A percentile compares a stretch with the other conserved stretches of the same genome.
Conservation (phyloP, 78 protist species). For the Blattamonas nauphoetae region DNA sequence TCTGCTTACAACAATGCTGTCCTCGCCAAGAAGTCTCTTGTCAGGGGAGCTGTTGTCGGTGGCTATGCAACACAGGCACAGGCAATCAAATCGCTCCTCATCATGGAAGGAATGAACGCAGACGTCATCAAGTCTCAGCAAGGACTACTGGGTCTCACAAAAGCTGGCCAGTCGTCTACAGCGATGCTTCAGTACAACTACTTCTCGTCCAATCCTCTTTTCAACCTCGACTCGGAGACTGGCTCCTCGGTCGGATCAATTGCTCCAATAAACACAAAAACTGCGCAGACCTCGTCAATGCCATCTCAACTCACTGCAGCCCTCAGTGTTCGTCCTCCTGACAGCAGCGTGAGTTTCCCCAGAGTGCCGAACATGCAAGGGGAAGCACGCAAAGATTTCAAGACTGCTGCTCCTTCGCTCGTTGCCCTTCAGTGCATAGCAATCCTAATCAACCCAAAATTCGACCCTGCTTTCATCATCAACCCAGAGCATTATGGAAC, state of each 20-base stretch:
- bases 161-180: background rate
- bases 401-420: background rate
- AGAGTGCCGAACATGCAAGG: background rate
- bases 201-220: background rate
- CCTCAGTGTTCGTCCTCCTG: background rate
- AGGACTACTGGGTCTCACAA: too few relatives aligned
- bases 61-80: too few relatives aligned
- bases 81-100: too few relatives aligned
- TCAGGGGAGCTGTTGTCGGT: too few relatives aligned
- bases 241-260: background rate
- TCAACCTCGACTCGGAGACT: background rate
- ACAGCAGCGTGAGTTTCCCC: background rate
- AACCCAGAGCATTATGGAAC: background rate
- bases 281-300: background rate
- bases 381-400: background rate
- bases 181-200: background rate
- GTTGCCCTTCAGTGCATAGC: background rate
- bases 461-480: background rate
- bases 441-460: background rate
- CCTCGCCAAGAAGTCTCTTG: too few relatives aligned
- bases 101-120: too few relatives aligned
- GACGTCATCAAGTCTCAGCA: too few relatives aligned
- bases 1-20: too few relatives aligned
- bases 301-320: background rate
- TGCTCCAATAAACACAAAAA: background rate